phyloP scores from a whole-genome alignment of 139 green algal species.

The Chlamydomonas applanata region DNA sequence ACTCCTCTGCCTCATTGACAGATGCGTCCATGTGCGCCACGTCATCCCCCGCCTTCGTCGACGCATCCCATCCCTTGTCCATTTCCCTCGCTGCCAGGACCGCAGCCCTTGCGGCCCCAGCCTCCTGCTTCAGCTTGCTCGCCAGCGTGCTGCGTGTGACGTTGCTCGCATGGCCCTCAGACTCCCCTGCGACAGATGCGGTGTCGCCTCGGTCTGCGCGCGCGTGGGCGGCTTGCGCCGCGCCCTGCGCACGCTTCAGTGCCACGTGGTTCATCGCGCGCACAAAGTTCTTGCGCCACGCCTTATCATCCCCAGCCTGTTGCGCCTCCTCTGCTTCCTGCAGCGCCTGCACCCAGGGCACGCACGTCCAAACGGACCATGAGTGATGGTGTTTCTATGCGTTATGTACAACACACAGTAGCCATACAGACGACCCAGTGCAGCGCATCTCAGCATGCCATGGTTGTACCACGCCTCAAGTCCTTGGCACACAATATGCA shows the following conservation, averaged over 20 bases:
- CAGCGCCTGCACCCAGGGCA: not conserved
- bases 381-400: not conserved
- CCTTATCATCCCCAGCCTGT: constrained; percentile 8
- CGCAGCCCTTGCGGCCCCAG: constrained; percentile 5
- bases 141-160: not conserved
- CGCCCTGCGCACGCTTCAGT: constrained; percentile 6
- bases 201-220: not conserved
- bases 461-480: too few relatives aligned
- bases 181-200: not conserved
- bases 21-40: constrained; percentile 10
- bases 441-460: too few relatives aligned
- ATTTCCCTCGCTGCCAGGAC: not conserved
- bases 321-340: constrained; percentile 1
- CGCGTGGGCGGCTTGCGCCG: not conserved
- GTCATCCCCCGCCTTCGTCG: constrained; percentile 16
- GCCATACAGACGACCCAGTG: too few relatives aligned
- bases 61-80: constrained; percentile 19
- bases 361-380: not conserved
- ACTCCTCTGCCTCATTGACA: constrained; percentile 12
- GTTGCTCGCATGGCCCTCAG: not conserved
- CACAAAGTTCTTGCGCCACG: constrained; percentile 17
- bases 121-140: constrained; percentile 8
- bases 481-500: too few relatives aligned
- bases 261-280: constrained; percentile 24
- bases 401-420: too few relatives aligned